phyloP scores from a whole-genome alignment of 208 protist species.

The Acanthamoeba royreba region DNA sequence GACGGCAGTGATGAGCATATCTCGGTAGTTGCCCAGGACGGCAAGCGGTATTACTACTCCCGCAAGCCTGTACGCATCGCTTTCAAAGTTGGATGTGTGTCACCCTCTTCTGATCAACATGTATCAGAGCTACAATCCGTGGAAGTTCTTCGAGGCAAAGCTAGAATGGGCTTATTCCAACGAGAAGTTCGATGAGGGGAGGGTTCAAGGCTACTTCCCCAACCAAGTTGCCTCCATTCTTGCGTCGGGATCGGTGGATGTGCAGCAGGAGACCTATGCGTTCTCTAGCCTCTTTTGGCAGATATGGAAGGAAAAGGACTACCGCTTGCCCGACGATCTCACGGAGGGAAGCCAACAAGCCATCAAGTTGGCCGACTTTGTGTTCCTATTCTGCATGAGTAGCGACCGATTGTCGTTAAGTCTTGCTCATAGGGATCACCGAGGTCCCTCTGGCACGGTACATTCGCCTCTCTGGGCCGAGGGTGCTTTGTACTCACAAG shows the following conservation, averaged over 20 bases:
- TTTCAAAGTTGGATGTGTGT: not conserved
- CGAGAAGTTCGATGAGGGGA: not conserved
- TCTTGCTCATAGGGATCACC: not conserved
- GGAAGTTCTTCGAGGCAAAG: conserved; percentile 15
- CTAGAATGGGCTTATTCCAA: not conserved
- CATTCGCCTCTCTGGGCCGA: too few relatives aligned
- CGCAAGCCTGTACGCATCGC: not conserved
- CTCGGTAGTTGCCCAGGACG: not conserved
- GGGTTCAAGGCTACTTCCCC: not conserved
- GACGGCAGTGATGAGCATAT: not conserved
- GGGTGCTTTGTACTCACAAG: too few relatives aligned
- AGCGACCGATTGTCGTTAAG: not conserved
- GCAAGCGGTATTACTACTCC: not conserved
- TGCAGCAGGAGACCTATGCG: not conserved
- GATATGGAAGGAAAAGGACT: not conserved
- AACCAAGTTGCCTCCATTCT: not conserved
- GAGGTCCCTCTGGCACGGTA: not conserved
- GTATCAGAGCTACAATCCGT: not conserved
- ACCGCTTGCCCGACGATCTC: not conserved
- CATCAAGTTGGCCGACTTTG: not conserved
- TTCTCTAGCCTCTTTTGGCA: not conserved
- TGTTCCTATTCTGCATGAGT: not conserved
- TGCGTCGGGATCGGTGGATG: not conserved
- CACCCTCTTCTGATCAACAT: not conserved
- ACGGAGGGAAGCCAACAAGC: not conserved